Conservation (phyloP, 1,284 basidiomycete species). For the Rhizoctonia solani region DNA sequence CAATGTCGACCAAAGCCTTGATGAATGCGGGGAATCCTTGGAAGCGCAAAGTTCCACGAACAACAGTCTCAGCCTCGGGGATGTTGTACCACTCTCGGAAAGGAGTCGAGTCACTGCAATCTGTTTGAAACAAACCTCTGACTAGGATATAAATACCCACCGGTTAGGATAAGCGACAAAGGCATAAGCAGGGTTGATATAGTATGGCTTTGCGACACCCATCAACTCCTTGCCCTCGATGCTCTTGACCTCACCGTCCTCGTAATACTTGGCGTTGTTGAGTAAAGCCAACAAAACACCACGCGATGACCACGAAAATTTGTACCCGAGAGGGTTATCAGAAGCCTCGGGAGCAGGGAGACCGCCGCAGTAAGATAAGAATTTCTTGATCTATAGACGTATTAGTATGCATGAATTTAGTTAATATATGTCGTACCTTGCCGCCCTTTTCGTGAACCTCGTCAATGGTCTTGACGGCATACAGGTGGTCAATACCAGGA, state of each 20-base stretch:
- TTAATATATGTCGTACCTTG: conserved; percentile 59
- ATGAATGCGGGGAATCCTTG: conserved; percentile 99
- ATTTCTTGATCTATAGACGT: conserved; percentile 75
- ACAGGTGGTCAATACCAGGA: conserved; percentile 93
- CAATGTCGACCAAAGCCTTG: conserved; percentile 83
- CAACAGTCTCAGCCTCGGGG: conserved; percentile 89
- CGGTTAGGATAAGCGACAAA: conserved; percentile 99
- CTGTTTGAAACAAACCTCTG: neutral
- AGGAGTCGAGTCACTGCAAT: conserved; percentile 72
- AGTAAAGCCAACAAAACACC: conserved; percentile 94
- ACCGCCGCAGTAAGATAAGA: conserved; percentile 96
- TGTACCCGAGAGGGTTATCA: conserved; percentile 97
- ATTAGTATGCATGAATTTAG: neutral
- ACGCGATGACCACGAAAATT: conserved; percentile 98
- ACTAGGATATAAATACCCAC: neutral
- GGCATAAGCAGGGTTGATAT: conserved; percentile 92
- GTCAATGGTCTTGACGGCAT: conserved; percentile 95
- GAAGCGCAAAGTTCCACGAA: conserved; percentile 94
- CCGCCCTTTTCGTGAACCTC: conserved; percentile 94
- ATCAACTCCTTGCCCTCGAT: conserved; percentile 77
- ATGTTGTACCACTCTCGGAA: conserved; percentile 89
- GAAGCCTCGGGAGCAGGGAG: conserved; percentile 89
- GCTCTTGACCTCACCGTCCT: conserved; percentile 64
- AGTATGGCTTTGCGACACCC: conserved; percentile 89
- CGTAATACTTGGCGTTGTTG: conserved; percentile 87